Base-by-base conservation (phyloP, 2,329 filamentous ascomycete species). In the Cladobotryum mycophilum region DNA sequence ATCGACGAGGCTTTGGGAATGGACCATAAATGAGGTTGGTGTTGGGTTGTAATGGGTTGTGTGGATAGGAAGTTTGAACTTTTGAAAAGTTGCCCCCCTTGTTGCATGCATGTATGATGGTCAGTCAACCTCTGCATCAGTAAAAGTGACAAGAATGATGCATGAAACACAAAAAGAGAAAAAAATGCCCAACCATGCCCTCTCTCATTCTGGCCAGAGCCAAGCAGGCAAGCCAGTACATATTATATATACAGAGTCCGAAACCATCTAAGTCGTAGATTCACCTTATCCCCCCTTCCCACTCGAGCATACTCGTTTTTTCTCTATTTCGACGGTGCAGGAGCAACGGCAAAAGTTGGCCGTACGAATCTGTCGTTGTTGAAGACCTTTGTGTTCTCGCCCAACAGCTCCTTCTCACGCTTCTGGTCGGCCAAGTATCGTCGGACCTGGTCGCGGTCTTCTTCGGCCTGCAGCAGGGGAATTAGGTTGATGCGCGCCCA, bases 401-500 rank as follows among this genome's bases (percentile, higher is more conserved):
- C 93, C 61, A 97, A 67, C 58, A 99, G 74, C 72, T 90, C 86
- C 80, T 91, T 89, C 81, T 97, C 93, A 58, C 93, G 81, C 58
- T 84, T 85, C 79, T 89, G 84, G 70, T 95, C 89, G 52, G 93
- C 93, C 58, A 86, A 80, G 70, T 92, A 81, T 65, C 92, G 80
- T 59, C 93, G 82, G 56, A 96, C 91, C 68, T 92, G 86, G 73
- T 99, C 93, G 55, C 93, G 86, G 75, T 99, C 93, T 71, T 96
- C 90, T 68, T 99, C 93, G 51, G 93, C 93, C 70, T 97, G 92
- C 57, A 99, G 82, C 56, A 96, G 75, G 52, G 93, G 93, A 64
- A 92, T 93, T 57, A 99, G 79, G 73, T 97, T 84, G 72, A 99
- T 95, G 67, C 93, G 86, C 55, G 89, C 83, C 93, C 93, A 99